Conservation (phyloP, 805 yeast species). For the Kluyveromyces wickerhamii region DNA sequence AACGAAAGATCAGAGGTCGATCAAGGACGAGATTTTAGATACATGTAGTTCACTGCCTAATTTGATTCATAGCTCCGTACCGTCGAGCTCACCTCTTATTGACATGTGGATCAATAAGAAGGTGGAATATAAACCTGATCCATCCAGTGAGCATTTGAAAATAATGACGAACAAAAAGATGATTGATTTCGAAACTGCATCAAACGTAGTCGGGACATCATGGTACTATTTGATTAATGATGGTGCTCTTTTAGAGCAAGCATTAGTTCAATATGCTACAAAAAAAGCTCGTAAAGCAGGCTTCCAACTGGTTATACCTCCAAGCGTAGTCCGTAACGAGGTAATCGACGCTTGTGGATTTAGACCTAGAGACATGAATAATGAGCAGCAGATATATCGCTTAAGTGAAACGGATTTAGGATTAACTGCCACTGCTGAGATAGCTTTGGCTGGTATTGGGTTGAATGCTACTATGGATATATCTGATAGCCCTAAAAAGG, state of each 20-base stretch:
- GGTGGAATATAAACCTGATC: constrained; percentile 20
- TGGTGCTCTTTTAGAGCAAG: constrained; percentile 86
- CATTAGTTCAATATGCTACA: constrained; percentile 73
- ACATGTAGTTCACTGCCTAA: constrained; percentile 57
- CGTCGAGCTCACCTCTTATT: constrained; percentile 34
- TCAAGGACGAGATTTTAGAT: constrained; percentile 33
- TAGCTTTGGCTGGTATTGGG: constrained; percentile 78
- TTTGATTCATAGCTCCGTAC: constrained; percentile 42
- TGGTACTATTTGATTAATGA: constrained; percentile 82
- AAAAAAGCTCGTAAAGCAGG: constrained; percentile 58
- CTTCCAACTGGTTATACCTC: constrained; percentile 69
- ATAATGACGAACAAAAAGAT: constrained; percentile 64
- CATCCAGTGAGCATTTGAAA: constrained; percentile 48
- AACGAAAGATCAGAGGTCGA: constrained; percentile 11
- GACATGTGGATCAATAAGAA: constrained; percentile 45
- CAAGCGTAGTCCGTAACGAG: constrained; percentile 74
- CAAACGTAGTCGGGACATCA: constrained; percentile 69
- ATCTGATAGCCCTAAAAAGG: constrained; percentile 43
- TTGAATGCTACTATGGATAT: constrained; percentile 42
- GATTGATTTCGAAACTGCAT: constrained; percentile 63
- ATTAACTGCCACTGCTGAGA: constrained; percentile 91
- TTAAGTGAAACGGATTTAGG: constrained; percentile 49
- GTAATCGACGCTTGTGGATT: constrained; percentile 87
- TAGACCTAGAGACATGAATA: constrained; percentile 81
- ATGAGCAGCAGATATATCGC: constrained; percentile 77